Conservation (phyloP, 2,329 filamentous ascomycete genomes). For the Apiospora pterosperma region DNA sequence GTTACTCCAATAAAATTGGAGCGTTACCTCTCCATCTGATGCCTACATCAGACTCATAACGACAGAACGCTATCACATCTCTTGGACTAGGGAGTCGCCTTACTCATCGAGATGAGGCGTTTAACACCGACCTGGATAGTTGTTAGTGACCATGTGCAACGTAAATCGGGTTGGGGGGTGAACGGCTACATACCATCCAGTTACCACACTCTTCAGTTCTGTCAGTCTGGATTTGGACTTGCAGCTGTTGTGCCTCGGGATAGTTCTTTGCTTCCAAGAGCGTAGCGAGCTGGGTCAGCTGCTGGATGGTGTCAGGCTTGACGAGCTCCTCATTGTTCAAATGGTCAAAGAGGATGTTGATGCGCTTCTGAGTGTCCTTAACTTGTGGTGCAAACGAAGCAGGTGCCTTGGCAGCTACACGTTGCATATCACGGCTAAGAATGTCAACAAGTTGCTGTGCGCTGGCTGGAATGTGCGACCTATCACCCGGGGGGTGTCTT, state of each 20-base stretch:
- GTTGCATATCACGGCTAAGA: slow-evolving; percentile 79
- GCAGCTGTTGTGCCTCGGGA: slow-evolving; percentile 61
- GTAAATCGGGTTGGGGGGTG: background rate
- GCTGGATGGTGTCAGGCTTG: slow-evolving; percentile 71
- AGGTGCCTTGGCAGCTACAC: slow-evolving; percentile 81
- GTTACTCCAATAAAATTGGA: background rate
- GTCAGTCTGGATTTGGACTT: slow-evolving; percentile 72
- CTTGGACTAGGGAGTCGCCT: slow-evolving; percentile 57
- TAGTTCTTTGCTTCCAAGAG: slow-evolving; percentile 69
- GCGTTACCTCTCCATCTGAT: background rate
- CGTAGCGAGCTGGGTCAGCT: slow-evolving; percentile 61
- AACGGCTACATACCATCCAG: slow-evolving; percentile 71
- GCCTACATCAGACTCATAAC: background rate
- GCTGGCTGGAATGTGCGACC: slow-evolving; percentile 77
- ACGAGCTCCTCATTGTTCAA: slow-evolving; percentile 93
- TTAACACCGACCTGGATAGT: slow-evolving; percentile 65
- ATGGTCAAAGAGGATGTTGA: slow-evolving; percentile 93
- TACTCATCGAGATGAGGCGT: slow-evolving; percentile 75
- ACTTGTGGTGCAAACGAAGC: slow-evolving; percentile 85
- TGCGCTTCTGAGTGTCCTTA: slow-evolving; percentile 87
- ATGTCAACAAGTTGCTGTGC: slow-evolving; percentile 80
- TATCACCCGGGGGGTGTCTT: slow-evolving; percentile 79
- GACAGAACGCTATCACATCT: background rate
- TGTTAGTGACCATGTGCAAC: slow-evolving; percentile 34
- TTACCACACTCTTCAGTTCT: slow-evolving; percentile 78